These are phyloP conservation scores for Capsella bursapastoris DNA, from an alignment of 345 rosid species.

Conservation along the genomic window DNA sequence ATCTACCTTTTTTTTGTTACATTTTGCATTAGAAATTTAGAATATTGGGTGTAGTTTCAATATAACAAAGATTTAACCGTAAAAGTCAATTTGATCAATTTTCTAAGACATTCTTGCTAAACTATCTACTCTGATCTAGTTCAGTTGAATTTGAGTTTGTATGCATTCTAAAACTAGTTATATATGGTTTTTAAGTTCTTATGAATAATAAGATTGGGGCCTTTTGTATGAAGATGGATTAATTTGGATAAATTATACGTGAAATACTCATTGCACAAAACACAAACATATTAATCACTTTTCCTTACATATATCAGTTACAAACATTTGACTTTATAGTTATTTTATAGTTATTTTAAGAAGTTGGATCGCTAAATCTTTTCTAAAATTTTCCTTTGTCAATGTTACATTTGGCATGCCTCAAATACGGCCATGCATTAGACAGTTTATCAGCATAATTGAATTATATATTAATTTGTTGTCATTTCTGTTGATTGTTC, in stretches of 20 bases:
- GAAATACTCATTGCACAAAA: neutral
- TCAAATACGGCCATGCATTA: no score
- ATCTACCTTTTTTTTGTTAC: neutral
- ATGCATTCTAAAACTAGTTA: neutral
- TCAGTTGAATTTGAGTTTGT: neutral
- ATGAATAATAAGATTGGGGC: conserved; percentile 1
- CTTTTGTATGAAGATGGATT: neutral
- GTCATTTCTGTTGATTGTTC: neutral
- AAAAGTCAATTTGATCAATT: neutral
- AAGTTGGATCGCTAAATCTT: no score
- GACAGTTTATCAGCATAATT: neutral
- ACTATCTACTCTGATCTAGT: neutral
- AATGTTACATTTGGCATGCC: no score
- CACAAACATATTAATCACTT: neutral
- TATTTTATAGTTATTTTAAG: no score
- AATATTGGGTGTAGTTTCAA: neutral
- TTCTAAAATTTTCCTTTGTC: no score
- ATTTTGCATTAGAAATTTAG: neutral
- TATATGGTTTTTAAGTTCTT: neutral
- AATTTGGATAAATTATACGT: neutral
- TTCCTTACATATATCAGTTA: neutral
- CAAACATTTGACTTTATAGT: no score
- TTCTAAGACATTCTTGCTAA: conserved; percentile 16
- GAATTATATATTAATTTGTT: neutral
- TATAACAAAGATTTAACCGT: neutral